Conservation (phyloP, 495 filamentous ascomycete genomes). For the Thozetella sp. region DNA sequence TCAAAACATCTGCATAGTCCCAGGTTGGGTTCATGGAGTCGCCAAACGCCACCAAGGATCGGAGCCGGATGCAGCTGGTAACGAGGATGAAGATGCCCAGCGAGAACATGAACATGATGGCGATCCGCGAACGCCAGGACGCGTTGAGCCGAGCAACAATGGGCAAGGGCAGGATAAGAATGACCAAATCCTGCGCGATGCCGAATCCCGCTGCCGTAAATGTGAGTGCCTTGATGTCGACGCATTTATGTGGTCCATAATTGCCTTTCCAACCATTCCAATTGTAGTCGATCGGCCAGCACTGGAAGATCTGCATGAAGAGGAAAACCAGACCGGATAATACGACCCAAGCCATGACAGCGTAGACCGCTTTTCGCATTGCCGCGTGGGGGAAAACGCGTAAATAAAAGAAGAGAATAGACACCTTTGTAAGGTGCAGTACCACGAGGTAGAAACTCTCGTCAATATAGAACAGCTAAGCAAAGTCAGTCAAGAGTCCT, state of each 20-base stretch:
- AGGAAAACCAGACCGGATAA: conserved; percentile 29
- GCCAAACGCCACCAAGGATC: conserved; percentile 31
- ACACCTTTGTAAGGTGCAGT: conserved; percentile 47
- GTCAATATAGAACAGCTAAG: conserved; percentile 38
- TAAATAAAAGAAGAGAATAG: conserved; percentile 54
- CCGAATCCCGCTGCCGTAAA: conserved; percentile 32
- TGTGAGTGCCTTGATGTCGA: conserved; percentile 31
- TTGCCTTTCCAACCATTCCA: conserved; percentile 37
- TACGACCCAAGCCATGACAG: conserved; percentile 32
- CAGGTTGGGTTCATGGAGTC: conserved; percentile 36
- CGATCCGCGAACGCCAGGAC: conserved; percentile 29
- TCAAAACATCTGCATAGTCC: conserved; percentile 36
- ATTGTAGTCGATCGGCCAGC: conserved; percentile 32
- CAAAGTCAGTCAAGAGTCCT: not conserved
- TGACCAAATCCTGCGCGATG: conserved; percentile 40
- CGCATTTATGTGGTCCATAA: conserved; percentile 27
- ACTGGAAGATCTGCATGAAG: conserved; percentile 41
- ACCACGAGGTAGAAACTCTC: conserved; percentile 37
- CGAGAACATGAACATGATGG: conserved; percentile 44
- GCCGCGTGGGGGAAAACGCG: conserved; percentile 45
- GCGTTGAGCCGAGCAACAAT: conserved; percentile 30
- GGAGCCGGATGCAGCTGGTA: conserved; percentile 35
- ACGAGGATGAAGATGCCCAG: conserved; percentile 42
- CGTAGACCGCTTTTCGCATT: conserved; percentile 35
- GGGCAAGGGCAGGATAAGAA: conserved; percentile 40